Base-by-base conservation (phyloP, 2,329 filamentous ascomycete species). In the Fusarium sp. region DNA sequence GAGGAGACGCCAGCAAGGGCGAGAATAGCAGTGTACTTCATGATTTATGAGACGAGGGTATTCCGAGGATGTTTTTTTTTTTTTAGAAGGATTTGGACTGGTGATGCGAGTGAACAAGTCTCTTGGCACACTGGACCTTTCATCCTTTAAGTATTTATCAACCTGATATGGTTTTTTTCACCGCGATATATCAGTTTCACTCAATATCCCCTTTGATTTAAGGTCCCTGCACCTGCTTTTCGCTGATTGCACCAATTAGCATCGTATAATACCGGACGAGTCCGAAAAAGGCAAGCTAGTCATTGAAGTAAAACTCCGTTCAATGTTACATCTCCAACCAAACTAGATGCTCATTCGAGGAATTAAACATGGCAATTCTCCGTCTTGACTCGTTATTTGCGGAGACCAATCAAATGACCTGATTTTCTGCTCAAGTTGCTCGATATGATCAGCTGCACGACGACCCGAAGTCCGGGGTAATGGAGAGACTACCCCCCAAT, bases 11-110 rank as follows among this genome's bases (percentile, higher is more conserved):
- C 62, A 54, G 58, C 62, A n/a, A 73, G 62, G 58, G 69, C 70
- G 48, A 73, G 49, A 48, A 73, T 48, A 13, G 66, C 42, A n/a
- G 55, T 59, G 58, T 67, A 73, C 70, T 73, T 73, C 70, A 73
- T 73, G 58, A 26, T 65, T 59, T 11, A 26, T 14, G 32, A 12
- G 17, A 27, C 44, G 30, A 60, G 27, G 32, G 5, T 50, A 17
- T 50, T 6, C 15, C 12, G 27, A 13, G 30, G 30, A 23, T 65
- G 30, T 4, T 23, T 23, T 23, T 23, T 23, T 23, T 23, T 38
- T 13, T 35, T 23, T 23, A n/a, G 14, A 5, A 4, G 23, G 20
- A 6, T 37, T 23, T 48, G 7, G 33, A 50, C 32, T 32, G 53
- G n/a, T 35, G 38, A 32, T 41, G 41, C 15, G 33, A 17, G 48